phyloP scores from a whole-genome alignment of 371 early-diverging fungal species.

The Mucor ambiguus region DNA sequence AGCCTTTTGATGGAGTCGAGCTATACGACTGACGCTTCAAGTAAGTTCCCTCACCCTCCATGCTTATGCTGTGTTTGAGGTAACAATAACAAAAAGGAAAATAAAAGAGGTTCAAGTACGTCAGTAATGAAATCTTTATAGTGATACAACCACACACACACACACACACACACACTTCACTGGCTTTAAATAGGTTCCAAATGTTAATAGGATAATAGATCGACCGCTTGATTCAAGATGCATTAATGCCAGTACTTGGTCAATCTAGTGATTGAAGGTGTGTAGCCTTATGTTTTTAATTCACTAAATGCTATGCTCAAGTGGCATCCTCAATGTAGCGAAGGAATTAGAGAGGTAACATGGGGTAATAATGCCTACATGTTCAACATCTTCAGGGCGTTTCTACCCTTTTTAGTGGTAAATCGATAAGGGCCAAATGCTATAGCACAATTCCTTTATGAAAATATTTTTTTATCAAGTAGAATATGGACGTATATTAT shows the following conservation, averaged over 20 bases:
- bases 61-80: neutral
- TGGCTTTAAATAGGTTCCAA: neutral
- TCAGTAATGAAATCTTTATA: neutral
- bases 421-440: no score
- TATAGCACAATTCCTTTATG: no score
- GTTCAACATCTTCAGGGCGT: no score
- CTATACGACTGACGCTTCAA: constrained; percentile 1
- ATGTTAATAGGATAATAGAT: neutral
- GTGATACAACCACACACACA: neutral
- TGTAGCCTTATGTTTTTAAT: no score
- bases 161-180: neutral
- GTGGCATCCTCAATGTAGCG: no score
- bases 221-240: neutral
- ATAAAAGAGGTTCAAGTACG: constrained; percentile 6
- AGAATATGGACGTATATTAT: neutral
- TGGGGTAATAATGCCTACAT: no score
- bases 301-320: no score
- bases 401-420: no score
- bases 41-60: neutral
- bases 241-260: neutral
- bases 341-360: no score
- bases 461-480: no score
- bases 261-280: no score
- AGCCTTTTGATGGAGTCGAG: neutral
- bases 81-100: constrained; percentile 3